Percentiles rank a stretch among this genome's conserved stretches.
These are phyloP conservation scores for Fusarium mexicanum DNA, from an alignment of 2,329 filamentous ascomycete genomes.

Conservation along the genomic window DNA sequence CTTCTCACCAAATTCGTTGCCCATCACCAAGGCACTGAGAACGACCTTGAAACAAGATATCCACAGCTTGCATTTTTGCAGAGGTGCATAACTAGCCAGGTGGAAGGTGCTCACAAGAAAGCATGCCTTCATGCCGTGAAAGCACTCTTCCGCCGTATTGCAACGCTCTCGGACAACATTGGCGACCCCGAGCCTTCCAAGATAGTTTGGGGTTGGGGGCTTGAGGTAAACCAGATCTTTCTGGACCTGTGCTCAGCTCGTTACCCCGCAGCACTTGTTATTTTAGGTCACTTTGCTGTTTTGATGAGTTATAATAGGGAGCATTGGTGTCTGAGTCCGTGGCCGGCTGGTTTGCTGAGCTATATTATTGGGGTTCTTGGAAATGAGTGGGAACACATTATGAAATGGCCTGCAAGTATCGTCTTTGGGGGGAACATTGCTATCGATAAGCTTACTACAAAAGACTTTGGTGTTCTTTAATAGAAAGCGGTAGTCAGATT, in stretches of 20 bases:
- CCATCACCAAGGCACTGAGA: background rate
- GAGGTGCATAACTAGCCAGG: background rate
- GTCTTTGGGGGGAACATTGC: background rate
- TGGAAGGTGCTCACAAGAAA: rapidly evolving
- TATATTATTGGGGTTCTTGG: background rate
- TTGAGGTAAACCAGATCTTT: background rate
- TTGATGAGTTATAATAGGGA: background rate
- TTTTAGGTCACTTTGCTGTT: background rate
- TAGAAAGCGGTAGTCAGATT: background rate
- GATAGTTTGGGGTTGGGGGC: background rate
- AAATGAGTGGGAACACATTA: background rate
- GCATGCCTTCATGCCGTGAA: background rate
- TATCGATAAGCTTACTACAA: rapidly evolving
- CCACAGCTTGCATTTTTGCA: background rate
- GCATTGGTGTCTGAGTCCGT: background rate
- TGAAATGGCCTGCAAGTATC: background rate
- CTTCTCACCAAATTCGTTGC: background rate
- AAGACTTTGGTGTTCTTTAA: background rate
- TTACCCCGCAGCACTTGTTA: background rate
- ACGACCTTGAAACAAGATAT: background rate
- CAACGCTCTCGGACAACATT: background rate
- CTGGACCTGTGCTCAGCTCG: background rate
- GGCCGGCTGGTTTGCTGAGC: background rate
- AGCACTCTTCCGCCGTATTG: background rate
- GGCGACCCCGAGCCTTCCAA: background rate